Evolutionary conservation across 1,139 yeast species (phyloP).

Genomic region (Zygoascus hellenicus): DNA sequence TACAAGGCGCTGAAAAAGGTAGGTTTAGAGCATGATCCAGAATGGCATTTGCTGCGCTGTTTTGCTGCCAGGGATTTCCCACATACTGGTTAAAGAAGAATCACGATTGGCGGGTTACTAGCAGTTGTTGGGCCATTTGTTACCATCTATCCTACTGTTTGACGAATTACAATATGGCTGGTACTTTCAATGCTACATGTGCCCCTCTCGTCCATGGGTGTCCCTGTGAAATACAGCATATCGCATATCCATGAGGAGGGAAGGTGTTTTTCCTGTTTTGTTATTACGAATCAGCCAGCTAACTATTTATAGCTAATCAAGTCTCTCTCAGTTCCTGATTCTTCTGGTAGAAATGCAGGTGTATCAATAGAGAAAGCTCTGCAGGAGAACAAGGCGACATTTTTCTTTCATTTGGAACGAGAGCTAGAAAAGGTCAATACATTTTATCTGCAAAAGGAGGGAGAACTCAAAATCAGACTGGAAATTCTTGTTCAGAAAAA

Average conservation of each 20-base stretch:
- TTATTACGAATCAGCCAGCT: background rate
- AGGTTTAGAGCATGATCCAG: constrained; percentile 17
- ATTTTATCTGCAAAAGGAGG: constrained; percentile 84
- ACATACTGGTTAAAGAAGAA: background rate
- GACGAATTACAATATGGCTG: too few relatives aligned
- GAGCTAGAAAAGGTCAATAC: constrained; percentile 91
- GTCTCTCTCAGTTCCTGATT: constrained; percentile 32
- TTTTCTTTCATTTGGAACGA: constrained; percentile 86
- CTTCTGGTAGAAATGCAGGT: constrained; percentile 24
- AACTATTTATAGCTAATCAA: constrained; percentile 34
- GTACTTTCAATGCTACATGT: too few relatives aligned
- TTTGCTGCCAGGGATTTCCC: background rate
- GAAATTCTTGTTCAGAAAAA: constrained; percentile 73
- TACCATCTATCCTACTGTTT: too few relatives aligned
- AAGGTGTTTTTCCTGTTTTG: background rate
- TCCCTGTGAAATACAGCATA: background rate
- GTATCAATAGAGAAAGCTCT: constrained; percentile 49
- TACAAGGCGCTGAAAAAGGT: constrained; percentile 82
- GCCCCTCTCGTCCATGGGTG: too few relatives aligned
- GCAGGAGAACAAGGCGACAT: constrained; percentile 88
- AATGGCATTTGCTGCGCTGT: background rate
- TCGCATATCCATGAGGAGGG: background rate
- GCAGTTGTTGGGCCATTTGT: background rate
- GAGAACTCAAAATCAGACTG: constrained; percentile 67
- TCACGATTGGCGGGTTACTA: background rate